These are phyloP conservation scores for Gentiana macrophylla DNA, from an alignment of 257 asterid species.

Conservation along the genomic window DNA sequence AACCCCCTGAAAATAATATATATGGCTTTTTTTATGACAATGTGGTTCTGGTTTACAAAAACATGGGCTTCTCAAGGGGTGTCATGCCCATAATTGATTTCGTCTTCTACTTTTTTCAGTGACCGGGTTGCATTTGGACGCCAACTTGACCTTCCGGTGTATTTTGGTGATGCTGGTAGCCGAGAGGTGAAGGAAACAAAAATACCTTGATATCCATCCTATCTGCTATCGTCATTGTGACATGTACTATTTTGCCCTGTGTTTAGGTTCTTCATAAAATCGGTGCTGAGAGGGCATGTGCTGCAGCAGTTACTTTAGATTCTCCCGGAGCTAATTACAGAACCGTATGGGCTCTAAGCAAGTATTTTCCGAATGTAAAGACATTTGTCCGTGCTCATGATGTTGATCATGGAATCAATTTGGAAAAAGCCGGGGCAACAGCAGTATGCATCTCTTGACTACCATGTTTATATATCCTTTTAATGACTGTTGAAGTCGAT, in stretches of 20 bases:
- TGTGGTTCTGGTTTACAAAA: no score
- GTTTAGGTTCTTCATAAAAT: slow-evolving; percentile 92
- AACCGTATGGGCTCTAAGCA: slow-evolving; percentile 99
- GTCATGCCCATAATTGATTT: slow-evolving; percentile 5
- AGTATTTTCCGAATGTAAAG: slow-evolving; percentile 86
- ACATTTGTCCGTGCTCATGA: slow-evolving; percentile 99
- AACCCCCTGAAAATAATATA: no score
- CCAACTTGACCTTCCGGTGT: slow-evolving; percentile 98
- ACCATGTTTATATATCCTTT: neutral
- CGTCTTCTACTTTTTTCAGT: slow-evolving; percentile 32
- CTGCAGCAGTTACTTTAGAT: slow-evolving; percentile 95
- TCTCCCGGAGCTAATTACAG: slow-evolving; percentile 99
- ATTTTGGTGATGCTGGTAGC: slow-evolving; percentile 99
- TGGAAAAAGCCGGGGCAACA: slow-evolving; percentile 98
- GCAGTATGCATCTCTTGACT: slow-evolving; percentile 52
- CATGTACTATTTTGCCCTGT: slow-evolving; percentile 5
- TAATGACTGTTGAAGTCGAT: neutral
- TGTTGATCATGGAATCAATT: slow-evolving; percentile 92
- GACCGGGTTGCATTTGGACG: slow-evolving; percentile 97
- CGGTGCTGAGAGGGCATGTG: slow-evolving; percentile 98
- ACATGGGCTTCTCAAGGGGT: neutral
- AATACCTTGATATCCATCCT: no score
- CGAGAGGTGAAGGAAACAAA: slow-evolving; percentile 60
- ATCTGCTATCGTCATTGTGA: no score
- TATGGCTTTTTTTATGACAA: no score